phyloP scores from a whole-genome alignment of 148 eudicot genomes.

The Rhododendron vialii region DNA sequence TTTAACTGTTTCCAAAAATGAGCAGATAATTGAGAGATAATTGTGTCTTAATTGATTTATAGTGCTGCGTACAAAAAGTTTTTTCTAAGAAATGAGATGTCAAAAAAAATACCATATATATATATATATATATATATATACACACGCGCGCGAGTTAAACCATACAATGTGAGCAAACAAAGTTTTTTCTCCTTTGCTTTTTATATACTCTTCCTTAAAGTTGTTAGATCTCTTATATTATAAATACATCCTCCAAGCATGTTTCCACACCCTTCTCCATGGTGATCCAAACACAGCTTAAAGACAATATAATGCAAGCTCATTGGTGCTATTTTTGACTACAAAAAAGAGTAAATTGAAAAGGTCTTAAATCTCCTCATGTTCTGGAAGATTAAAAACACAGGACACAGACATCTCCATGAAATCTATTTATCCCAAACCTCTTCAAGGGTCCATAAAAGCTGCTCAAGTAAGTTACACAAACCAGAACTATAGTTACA shows the following conservation, averaged over 20 bases:
- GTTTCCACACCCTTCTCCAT: neutral
- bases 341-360: neutral
- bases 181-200: too few species aligned
- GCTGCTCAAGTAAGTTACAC: neutral
- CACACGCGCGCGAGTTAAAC: too few species aligned
- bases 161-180: too few species aligned
- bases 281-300: neutral
- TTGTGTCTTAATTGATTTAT: too few species aligned
- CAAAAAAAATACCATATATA: too few species aligned
- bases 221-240: neutral
- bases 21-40: too few species aligned
- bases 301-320: neutral
- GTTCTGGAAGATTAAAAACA: neutral
- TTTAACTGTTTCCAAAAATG: too few species aligned
- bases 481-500: neutral
- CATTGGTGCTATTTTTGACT: neutral
- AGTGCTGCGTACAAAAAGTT: too few species aligned
- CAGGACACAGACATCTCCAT: neutral
- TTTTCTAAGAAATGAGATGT: too few species aligned
- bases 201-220: too few species aligned
- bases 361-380: neutral
- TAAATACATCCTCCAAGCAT: neutral
- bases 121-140: too few species aligned
- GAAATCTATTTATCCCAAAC: neutral
- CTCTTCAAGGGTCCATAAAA: slow-evolving; percentile 1